These are phyloP conservation scores for Wickerhamomyces ciferrii DNA, from an alignment of 805 yeast genomes.

Conservation along the genomic window DNA sequence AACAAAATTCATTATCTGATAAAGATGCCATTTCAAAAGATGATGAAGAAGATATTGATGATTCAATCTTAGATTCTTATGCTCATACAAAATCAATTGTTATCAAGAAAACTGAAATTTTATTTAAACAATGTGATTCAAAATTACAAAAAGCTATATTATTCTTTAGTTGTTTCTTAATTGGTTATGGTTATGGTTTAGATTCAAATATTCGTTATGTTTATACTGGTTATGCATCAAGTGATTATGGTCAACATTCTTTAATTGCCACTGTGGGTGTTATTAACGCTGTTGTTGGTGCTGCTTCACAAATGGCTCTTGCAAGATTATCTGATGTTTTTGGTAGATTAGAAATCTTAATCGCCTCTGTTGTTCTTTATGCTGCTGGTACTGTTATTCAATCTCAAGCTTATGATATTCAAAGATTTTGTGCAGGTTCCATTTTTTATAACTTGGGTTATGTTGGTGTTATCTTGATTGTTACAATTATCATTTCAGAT, in stretches of 20 bases:
- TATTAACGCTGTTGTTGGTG: constrained; percentile 53
- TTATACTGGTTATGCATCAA: constrained; percentile 51
- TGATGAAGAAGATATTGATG: no score
- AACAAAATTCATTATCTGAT: no score
- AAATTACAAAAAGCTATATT: constrained; percentile 29
- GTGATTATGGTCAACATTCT: constrained; percentile 48
- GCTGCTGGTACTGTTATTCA: constrained; percentile 60
- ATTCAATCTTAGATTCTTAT: constrained; percentile 6
- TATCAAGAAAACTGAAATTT: constrained; percentile 43
- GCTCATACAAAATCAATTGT: constrained; percentile 32
- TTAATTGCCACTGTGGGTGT: constrained; percentile 54
- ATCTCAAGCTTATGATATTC: constrained; percentile 53
- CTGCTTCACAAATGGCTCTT: constrained; percentile 59
- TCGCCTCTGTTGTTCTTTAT: constrained; percentile 48
- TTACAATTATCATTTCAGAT: constrained; percentile 59
- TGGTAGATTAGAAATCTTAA: constrained; percentile 51
- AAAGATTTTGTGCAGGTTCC: constrained; percentile 62
- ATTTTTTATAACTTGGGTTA: constrained; percentile 51
- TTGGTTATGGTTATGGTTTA: constrained; percentile 50
- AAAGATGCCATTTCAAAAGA: no score
- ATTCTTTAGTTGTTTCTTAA: constrained; percentile 39
- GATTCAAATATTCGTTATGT: constrained; percentile 44
- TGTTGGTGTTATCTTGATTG: constrained; percentile 54
- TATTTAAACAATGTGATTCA: constrained; percentile 37
- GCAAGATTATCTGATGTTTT: constrained; percentile 62